Evolutionary conservation across 2,329 filamentous ascomycete species (phyloP), one percentile per base, ranked within the genome.

Genomic region (Huntiella abstrusa): DNA sequence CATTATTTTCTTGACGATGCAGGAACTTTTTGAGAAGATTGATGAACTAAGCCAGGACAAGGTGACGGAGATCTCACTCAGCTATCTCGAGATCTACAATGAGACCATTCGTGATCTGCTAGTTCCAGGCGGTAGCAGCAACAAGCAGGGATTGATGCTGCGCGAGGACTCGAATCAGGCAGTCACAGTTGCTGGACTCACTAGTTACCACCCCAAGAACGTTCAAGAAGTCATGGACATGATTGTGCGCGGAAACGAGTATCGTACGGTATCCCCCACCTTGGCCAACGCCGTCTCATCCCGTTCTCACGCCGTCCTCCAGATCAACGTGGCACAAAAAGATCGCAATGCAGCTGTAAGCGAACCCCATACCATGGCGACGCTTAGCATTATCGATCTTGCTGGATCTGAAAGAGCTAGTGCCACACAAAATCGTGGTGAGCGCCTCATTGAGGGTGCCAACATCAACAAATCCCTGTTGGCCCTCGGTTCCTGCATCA

Each of bases 381-480:
- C 91, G 0, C 71, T 98, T 39, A 96, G 88, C 59, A 96, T 98
- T 56, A 98, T 98, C 59, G 91, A 98, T 66, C 67, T 98, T 55
- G 91, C 91, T 4, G 91, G 91, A 44, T 96, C 87, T 53, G 91
- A 98, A 63, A 77, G 91, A 55, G 91, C 91, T 1, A 95, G 87
- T 48, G 91, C 87, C 17, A 98, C 91, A 15, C 94, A 95, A 65
- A 98, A 98, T 61, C 71, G 91, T 46, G 91, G 91, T 47, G 88
- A 94, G 59, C 73, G 91, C 34, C 66, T 98, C 34, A 70, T 87
- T 11, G 91, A 98, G 62, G 91, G 91, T 52, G 91, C 91, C 55
- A 98, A 98, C 62, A 98, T 98, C 73, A 98, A 98, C 74, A 95
- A 96, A 59, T 98, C 91, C 1, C 70, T 98, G 2, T 75, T 98